A percentile compares a stretch with the other conserved stretches of the same genome.
These are phyloP conservation scores for Noccaea bulbosa DNA, from an alignment of 345 rosid genomes.

Conservation along the genomic window DNA sequence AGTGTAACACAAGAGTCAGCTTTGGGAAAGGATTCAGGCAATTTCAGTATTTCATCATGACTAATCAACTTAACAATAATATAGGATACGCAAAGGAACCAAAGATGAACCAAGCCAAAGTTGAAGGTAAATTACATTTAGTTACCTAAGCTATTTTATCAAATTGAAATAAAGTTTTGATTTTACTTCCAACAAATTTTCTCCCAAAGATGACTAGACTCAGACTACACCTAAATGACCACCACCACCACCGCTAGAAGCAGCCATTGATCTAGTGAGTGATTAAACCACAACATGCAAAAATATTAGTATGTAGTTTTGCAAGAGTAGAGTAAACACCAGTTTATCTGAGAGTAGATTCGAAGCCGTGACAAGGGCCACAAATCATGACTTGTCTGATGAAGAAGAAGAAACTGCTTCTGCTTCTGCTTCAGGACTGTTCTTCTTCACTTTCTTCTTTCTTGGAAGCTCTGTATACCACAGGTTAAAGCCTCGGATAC, in stretches of 20 bases:
- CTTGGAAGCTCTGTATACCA: background rate
- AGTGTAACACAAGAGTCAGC: no score
- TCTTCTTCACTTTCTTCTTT: slow-evolving; percentile 11
- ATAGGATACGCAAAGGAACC: no score
- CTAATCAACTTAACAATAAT: no score
- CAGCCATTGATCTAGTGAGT: background rate
- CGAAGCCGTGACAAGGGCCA: slow-evolving; percentile 17
- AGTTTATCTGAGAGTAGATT: background rate
- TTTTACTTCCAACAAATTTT: no score
- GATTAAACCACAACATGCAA: background rate
- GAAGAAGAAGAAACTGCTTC: background rate
- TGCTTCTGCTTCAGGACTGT: background rate
- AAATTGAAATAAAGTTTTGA: no score
- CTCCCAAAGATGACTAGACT: no score
- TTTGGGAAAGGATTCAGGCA: background rate
- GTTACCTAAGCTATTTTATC: background rate
- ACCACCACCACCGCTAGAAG: background rate
- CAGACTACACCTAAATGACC: no score
- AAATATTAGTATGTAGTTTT: background rate
- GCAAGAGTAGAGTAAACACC: background rate
- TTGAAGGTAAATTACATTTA: background rate
- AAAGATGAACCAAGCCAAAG: background rate
- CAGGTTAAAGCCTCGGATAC: no score
- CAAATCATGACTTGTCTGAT: slow-evolving; percentile 5
- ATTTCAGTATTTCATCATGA: no score